phyloP scores from a whole-genome alignment of 2,329 filamentous ascomycete genomes.

The Laburnicola sp. region DNA sequence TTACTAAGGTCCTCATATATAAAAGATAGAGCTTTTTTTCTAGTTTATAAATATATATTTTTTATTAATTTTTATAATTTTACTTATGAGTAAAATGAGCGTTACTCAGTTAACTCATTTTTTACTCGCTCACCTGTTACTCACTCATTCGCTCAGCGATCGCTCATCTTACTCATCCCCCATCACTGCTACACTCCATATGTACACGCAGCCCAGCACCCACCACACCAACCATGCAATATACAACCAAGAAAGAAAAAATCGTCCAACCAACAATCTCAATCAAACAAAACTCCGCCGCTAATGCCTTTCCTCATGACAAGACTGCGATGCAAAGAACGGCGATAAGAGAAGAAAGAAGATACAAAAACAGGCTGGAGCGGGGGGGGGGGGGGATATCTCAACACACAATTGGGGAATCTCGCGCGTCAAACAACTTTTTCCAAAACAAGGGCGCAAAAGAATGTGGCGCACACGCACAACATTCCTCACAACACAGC shows the following conservation, averaged over 20 bases:
- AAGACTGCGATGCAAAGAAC: not conserved
- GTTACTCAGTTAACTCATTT: too few relatives aligned
- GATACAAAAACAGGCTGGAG: not conserved
- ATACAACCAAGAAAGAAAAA: slow-evolving; percentile 4
- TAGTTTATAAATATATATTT: too few relatives aligned
- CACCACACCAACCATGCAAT: slow-evolving; percentile 1
- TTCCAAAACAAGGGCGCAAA: too few relatives aligned
- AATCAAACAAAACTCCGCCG: slow-evolving; percentile 26
- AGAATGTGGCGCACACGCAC: not conserved
- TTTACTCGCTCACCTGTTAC: too few relatives aligned
- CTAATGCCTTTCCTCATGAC: slow-evolving; percentile 22
- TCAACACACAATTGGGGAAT: not conserved
- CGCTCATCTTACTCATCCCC: too few relatives aligned
- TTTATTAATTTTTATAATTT: too few relatives aligned
- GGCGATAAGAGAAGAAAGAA: not conserved
- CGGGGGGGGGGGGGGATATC: slow-evolving; percentile 13
- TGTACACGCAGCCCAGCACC: not conserved
- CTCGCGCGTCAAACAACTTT: not conserved
- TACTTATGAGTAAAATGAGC: too few relatives aligned
- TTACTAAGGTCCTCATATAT: too few relatives aligned
- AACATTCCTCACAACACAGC: not conserved
- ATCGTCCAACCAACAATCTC: not conserved
- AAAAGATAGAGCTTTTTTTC: too few relatives aligned
- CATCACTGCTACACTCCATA: too few relatives aligned
- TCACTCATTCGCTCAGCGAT: too few relatives aligned